Base-by-base conservation (phyloP, 805 yeast genomes). In the Wickerhamomyces canadensis region DNA sequence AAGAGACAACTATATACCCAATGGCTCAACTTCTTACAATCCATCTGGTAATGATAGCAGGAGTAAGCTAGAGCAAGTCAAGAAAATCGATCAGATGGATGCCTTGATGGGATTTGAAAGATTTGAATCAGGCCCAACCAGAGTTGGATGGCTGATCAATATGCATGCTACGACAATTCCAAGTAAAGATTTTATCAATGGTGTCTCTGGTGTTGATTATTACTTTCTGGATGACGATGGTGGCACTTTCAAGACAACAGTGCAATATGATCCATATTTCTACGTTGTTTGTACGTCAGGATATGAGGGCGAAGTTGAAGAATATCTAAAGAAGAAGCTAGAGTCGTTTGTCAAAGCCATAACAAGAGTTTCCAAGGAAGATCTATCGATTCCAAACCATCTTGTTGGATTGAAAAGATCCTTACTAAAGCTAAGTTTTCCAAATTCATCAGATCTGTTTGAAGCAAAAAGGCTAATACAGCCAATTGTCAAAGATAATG, bases 191-290 rank as follows among this genome's bases (percentile, higher is more conserved):
- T 65, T 68, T 30, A 50, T 70, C 10, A 67, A 74, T n/a, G 96
- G 95, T 9, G 67, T 74, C 25, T 76, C 96, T 0, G 98, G 91
- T 4, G 96, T 91, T 3, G 97, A 93, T 51, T 88, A 83, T 59
- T 94, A 94, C 56, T 93, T 94, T 50, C 62, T 93, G 7, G 98
- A 89, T 57, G 96, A 86, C 52, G 97, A 89, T 57, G 99, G 99
- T 33, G 98, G 97, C 6, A 78, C 84, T 31, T 93, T 94, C 67
- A 93, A 91, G 56, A 80, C 88, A 4, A 82, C 95, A 1, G 61
- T 85, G 12, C 82, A 74, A 40, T 85, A 75, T 55, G 88, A 86
- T 49, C 99, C 99, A 0, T 93, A 93, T 58, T 84, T 93, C 53
- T 74, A 82, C 35, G 62, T 93, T 10, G 69, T 77, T 3, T 76